These are phyloP conservation scores for Aspergillus cejpii DNA, from an alignment of 2,329 filamentous ascomycete genomes.

Conservation along the genomic window DNA sequence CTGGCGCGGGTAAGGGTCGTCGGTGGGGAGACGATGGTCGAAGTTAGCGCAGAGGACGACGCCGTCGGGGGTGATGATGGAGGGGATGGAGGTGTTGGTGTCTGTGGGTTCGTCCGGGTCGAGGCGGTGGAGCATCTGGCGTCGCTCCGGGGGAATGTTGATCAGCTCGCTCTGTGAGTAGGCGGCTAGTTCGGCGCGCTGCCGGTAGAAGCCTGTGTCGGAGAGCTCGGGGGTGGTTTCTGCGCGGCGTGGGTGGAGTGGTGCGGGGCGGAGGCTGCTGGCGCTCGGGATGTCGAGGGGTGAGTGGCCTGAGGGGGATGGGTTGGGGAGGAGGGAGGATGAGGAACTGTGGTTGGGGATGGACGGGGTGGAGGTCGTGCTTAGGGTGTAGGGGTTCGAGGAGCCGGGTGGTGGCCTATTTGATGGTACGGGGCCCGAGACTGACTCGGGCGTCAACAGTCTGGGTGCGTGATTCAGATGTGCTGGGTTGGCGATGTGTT, in stretches of 20 bases:
- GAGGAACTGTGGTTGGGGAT: neutral
- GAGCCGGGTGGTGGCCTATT: neutral
- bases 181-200: constrained; percentile 22
- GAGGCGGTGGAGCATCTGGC: neutral
- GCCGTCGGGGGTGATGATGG: constrained; percentile 24
- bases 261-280: neutral
- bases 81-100: neutral
- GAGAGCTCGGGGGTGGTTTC: constrained; percentile 20
- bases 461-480: too few species aligned
- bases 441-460: too few species aligned
- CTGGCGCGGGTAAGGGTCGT: neutral
- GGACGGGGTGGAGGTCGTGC: neutral
- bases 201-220: constrained; percentile 25
- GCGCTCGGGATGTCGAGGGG: neutral
- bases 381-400: neutral
- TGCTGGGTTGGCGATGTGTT: neutral
- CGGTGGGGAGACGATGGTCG: constrained; percentile 5
- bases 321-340: neutral
- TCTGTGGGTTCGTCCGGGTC: neutral
- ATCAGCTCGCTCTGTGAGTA: constrained; percentile 25
- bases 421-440: too few species aligned
- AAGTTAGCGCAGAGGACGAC: constrained; percentile 25
- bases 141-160: constrained; percentile 18
- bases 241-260: neutral
- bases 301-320: neutral